phyloP scores from a whole-genome alignment of 805 yeast genomes.

The Wickerhamiella lipophila region DNA sequence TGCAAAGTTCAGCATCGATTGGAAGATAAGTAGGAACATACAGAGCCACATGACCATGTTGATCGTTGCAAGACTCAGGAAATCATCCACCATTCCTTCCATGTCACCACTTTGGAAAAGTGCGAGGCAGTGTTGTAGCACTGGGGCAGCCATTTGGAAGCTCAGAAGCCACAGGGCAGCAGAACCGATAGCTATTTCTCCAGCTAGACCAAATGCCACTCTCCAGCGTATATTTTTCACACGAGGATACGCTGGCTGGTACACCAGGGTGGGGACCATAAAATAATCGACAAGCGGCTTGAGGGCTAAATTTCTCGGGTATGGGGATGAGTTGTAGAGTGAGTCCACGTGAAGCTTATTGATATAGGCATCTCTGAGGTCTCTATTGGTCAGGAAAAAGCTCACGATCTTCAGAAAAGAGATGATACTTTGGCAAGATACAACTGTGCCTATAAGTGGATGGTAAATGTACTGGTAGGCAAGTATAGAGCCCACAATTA shows the following conservation, averaged over 20 bases:
- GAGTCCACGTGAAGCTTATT: constrained; percentile 24
- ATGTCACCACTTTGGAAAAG: constrained; percentile 23
- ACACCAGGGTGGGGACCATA: constrained; percentile 37
- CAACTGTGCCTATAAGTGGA: constrained; percentile 34
- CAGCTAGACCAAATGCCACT: constrained; percentile 27
- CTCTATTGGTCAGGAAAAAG: constrained; percentile 35
- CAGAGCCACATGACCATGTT: constrained; percentile 35
- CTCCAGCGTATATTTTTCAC: constrained; percentile 25
- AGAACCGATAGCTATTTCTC: constrained; percentile 29
- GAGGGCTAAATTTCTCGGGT: constrained; percentile 33
- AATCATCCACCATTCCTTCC: constrained; percentile 27
- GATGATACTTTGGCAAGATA: constrained; percentile 33
- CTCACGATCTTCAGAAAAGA: constrained; percentile 33
- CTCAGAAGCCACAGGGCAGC: constrained; percentile 30
- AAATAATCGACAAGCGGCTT: constrained; percentile 31
- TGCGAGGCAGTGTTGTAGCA: constrained; percentile 29
- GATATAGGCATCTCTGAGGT: constrained; percentile 30
- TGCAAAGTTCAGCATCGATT: constrained; percentile 31
- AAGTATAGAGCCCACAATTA: constrained; percentile 15
- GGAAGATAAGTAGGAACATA: constrained; percentile 34
- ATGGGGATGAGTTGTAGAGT: constrained; percentile 27
- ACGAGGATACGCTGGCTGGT: constrained; percentile 38
- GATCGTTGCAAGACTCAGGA: constrained; percentile 31
- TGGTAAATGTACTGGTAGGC: constrained; percentile 28
- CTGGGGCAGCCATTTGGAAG: constrained; percentile 34